Percentiles rank a stretch among this genome's conserved stretches.
Evolutionary conservation across 1,139 yeast genomes (phyloP).

Genomic region (Yamadazyma songkhlaensis): DNA sequence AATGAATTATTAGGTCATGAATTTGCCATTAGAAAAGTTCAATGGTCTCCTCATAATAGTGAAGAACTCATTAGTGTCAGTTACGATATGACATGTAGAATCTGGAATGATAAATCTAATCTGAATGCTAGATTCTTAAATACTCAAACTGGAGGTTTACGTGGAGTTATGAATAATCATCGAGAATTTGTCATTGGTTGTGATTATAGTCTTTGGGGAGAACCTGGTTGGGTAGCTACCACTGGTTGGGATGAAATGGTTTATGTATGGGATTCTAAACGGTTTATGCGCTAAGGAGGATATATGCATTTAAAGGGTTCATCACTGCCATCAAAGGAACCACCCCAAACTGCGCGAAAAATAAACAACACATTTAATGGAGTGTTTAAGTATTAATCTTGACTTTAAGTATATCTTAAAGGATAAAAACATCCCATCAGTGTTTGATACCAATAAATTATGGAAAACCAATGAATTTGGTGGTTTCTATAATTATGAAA

Average conservation of each 20-base stretch:
- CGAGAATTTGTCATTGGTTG: slow-evolving; percentile 92
- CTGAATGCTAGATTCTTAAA: slow-evolving; percentile 48
- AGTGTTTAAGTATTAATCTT: slow-evolving; percentile 13
- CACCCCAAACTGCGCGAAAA: neutral
- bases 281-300: slow-evolving; percentile 13
- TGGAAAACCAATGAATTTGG: slow-evolving; percentile 23
- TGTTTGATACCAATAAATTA: slow-evolving; percentile 32
- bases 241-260: slow-evolving; percentile 98
- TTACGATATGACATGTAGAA: slow-evolving; percentile 88
- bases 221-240: slow-evolving; percentile 92
- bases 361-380: slow-evolving; percentile 9
- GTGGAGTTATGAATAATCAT: slow-evolving; percentile 65
- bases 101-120: slow-evolving; percentile 76
- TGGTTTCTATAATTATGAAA: slow-evolving; percentile 11
- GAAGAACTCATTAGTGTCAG: slow-evolving; percentile 72
- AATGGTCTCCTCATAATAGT: slow-evolving; percentile 87
- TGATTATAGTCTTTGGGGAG: slow-evolving; percentile 96
- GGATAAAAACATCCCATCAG: slow-evolving; percentile 7
- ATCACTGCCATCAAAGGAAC: no score
- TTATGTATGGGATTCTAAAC: slow-evolving; percentile 77
- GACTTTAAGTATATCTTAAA: slow-evolving; percentile 14
- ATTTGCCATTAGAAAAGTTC: slow-evolving; percentile 76
- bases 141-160: slow-evolving; percentile 37
- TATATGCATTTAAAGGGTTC: neutral
- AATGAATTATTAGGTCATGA: slow-evolving; percentile 87